A percentile compares a stretch with the other conserved stretches of the same genome.
Conservation (phyloP, 2,329 filamentous ascomycete genomes). For the Biscogniauxia sp. region DNA sequence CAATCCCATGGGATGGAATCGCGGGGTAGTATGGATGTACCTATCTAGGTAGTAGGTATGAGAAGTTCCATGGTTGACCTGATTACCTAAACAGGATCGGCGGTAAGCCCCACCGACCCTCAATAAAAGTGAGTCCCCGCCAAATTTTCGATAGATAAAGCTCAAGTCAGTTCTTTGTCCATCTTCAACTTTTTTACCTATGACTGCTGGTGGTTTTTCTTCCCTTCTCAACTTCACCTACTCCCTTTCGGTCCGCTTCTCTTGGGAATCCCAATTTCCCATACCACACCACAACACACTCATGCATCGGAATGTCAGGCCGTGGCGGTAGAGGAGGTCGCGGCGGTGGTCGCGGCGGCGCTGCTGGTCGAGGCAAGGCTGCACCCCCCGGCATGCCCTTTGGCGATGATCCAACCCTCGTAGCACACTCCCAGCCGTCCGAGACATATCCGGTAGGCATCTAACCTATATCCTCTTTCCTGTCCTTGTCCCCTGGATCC, state of each 20-base stretch:
- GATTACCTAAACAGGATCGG: too few relatives aligned
- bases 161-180: too few relatives aligned
- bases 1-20: too few relatives aligned
- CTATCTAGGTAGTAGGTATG: too few relatives aligned
- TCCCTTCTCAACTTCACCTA: not conserved
- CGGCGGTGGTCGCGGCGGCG: conserved; percentile 45
- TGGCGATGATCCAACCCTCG: conserved; percentile 50
- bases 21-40: too few relatives aligned
- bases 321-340: conserved; percentile 53
- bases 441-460: conserved; percentile 54
- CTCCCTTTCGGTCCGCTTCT: not conserved
- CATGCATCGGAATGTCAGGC: conserved; percentile 45
- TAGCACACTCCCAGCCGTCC: conserved; percentile 52
- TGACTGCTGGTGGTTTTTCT: too few relatives aligned
- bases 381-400: conserved; percentile 47
- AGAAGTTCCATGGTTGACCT: too few relatives aligned
- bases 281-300: not conserved
- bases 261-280: not conserved
- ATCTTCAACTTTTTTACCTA: too few relatives aligned
- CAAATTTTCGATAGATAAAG: too few relatives aligned
- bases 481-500: not conserved
- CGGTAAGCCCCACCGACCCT: too few relatives aligned
- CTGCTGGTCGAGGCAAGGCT: conserved; percentile 40
- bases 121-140: too few relatives aligned
- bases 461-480: not conserved